phyloP scores from a whole-genome alignment of 805 yeast species.

The Debaryomyces hansenii region DNA sequence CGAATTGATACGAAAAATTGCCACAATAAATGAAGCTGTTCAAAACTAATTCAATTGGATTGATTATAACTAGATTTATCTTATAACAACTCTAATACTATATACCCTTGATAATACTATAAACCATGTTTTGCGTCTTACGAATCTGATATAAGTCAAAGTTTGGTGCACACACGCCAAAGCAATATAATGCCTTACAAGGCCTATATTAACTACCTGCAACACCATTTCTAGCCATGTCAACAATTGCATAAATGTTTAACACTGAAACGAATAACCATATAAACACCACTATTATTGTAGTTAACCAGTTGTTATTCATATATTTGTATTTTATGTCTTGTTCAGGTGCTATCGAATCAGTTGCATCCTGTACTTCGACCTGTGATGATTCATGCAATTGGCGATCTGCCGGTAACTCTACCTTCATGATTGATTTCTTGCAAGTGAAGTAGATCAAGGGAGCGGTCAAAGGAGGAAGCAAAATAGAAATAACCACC shows the following conservation, averaged over 20 bases:
- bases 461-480: conserved; percentile 86
- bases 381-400: neutral
- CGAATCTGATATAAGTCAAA: too few species aligned
- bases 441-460: conserved; percentile 77
- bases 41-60: too few species aligned
- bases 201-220: neutral
- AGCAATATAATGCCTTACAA: too few species aligned
- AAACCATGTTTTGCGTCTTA: too few species aligned
- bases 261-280: conserved; percentile 75
- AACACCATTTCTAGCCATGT: conserved; percentile 39
- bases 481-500: conserved; percentile 74
- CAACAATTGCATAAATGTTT: conserved; percentile 61
- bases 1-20: too few species aligned
- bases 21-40: too few species aligned
- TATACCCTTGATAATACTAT: too few species aligned
- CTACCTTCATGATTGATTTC: conserved; percentile 66
- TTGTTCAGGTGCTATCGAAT: conserved; percentile 14
- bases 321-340: conserved; percentile 41
- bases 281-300: conserved; percentile 50
- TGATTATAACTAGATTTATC: too few species aligned
- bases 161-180: too few species aligned
- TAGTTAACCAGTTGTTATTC: conserved; percentile 63
- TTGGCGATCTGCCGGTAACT: conserved; percentile 22
- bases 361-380: conserved; percentile 9
- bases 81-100: too few species aligned